phyloP scores from a whole-genome alignment of 305 asterid species.

The Fraxinus angustifolia region DNA sequence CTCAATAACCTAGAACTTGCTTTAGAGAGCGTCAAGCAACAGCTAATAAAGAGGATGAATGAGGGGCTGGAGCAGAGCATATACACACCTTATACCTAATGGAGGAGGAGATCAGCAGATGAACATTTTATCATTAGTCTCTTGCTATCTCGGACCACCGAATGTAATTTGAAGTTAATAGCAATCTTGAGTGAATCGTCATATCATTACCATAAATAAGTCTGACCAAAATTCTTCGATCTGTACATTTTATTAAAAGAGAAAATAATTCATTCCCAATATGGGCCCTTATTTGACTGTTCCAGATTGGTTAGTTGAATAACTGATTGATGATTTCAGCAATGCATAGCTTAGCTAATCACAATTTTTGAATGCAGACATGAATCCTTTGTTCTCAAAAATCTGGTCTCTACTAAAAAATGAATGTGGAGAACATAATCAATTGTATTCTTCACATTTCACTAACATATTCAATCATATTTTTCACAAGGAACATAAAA shows the following conservation, averaged over 20 bases:
- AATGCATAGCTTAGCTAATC: neutral
- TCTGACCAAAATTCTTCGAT: neutral
- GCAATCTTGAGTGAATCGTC: neutral
- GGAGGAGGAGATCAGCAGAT: neutral
- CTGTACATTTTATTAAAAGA: neutral
- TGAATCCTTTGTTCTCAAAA: neutral
- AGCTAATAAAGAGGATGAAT: conserved; percentile 42
- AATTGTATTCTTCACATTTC: neutral
- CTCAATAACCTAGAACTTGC: conserved; percentile 60
- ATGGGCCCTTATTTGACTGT: neutral
- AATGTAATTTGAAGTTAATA: neutral
- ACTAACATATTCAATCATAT: neutral
- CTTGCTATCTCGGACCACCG: neutral
- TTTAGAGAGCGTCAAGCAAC: conserved; percentile 52
- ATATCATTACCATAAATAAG: neutral
- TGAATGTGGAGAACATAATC: neutral
- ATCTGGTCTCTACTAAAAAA: neutral
- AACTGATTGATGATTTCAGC: neutral
- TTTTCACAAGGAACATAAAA: neutral
- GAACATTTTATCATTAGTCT: neutral
- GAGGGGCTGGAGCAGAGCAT: conserved; percentile 28
- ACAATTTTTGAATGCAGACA: neutral
- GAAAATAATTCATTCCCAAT: neutral
- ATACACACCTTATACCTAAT: conserved; percentile 10
- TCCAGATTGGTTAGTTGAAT: neutral